Conservation (phyloP, 495 filamentous ascomycete genomes). For the Talaromyces nanjingensis region DNA sequence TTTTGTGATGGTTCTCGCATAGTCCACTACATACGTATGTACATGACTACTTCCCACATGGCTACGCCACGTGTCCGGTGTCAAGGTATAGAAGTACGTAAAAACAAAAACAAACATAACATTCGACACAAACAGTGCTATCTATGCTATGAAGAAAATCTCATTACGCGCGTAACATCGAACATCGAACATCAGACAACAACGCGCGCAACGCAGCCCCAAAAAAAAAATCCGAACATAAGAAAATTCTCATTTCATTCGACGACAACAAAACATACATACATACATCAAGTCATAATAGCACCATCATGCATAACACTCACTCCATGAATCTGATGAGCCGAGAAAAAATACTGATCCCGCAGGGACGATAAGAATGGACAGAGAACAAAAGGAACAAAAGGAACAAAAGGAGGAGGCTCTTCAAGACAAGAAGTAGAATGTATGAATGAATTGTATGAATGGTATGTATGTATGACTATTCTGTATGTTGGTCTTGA, state of each 20-base stretch:
- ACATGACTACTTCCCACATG: too few relatives aligned
- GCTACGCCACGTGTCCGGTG: too few relatives aligned
- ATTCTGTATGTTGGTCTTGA: conserved; percentile 1
- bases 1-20: too few relatives aligned
- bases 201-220: background rate
- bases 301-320: too few relatives aligned
- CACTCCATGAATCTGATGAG: background rate
- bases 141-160: background rate
- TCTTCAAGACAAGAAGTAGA: background rate
- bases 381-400: background rate
- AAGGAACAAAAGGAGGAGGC: background rate
- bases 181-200: background rate
- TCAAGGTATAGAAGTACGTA: too few relatives aligned
- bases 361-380: background rate
- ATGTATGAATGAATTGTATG: conserved; percentile 1
- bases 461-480: background rate
- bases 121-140: background rate
- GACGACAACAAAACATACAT: background rate
- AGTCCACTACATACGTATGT: too few relatives aligned
- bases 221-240: background rate
- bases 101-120: background rate
- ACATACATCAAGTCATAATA: background rate
- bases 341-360: background rate
- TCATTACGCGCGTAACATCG: background rate
- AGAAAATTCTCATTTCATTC: background rate